A percentile compares a stretch with the other conserved stretches of the same genome.
Evolutionary conservation across 352 stramenopile species (phyloP).

Genomic region (Phytophthora aleatoria): DNA sequence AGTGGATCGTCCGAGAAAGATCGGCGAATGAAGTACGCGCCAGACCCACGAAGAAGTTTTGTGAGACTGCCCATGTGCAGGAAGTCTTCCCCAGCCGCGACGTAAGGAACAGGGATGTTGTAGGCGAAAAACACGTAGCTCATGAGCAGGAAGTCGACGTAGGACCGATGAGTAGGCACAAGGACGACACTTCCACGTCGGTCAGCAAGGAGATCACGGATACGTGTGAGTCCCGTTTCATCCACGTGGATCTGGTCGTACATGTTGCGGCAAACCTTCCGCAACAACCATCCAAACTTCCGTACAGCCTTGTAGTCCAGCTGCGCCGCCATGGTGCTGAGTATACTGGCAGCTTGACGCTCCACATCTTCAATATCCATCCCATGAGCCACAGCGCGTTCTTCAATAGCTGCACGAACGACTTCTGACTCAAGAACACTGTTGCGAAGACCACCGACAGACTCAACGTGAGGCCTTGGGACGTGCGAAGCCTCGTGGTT

Average conservation of each 20-base stretch:
- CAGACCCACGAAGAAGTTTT: constrained; percentile 67
- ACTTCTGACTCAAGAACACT: constrained; percentile 66
- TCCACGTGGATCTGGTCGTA: constrained; percentile 90
- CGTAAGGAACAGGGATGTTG: constrained; percentile 85
- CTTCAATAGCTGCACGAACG: constrained; percentile 63
- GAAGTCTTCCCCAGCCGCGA: constrained; percentile 83
- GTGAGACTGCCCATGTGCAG: constrained; percentile 72
- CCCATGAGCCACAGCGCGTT: constrained; percentile 36
- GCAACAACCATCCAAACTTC: constrained; percentile 79
- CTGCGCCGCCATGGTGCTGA: constrained; percentile 78
- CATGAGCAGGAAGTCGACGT: constrained; percentile 87
- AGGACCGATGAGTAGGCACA: constrained; percentile 86
- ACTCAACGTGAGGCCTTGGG: constrained; percentile 68
- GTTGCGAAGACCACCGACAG: constrained; percentile 66
- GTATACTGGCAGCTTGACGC: constrained; percentile 58
- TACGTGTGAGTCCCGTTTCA: constrained; percentile 68
- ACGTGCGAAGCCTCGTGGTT: constrained; percentile 90
- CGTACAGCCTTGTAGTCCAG: constrained; percentile 80
- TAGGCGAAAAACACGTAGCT: constrained; percentile 90
- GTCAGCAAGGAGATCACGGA: constrained; percentile 65
- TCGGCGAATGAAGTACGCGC: constrained; percentile 82
- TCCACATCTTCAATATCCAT: constrained; percentile 55
- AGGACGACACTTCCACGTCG: constrained; percentile 71
- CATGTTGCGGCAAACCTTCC: constrained; percentile 84
- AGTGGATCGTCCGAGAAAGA: constrained; percentile 72